Evolutionary conservation across 2,329 filamentous ascomycete genomes (phyloP), one percentile per base, ranked within the genome.

Genomic region (Cytospora chrysosperma): DNA sequence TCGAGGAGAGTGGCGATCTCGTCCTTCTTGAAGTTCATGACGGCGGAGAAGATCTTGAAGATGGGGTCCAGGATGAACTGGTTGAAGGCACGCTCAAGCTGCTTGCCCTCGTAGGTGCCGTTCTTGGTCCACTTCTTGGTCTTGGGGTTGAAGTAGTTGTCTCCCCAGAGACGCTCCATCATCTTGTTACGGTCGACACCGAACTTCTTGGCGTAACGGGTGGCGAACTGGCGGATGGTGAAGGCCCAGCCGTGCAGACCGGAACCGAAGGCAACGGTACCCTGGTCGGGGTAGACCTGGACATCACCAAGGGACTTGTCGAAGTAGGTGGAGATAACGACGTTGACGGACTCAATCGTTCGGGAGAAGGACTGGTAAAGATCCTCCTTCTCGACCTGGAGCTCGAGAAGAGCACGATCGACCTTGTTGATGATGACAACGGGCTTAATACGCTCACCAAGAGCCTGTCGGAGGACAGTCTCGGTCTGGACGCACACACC

Each of bases 381-480:
- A 78, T 99, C 95, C 85, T 99, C 95, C 89, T 98, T 97, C 82
- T 88, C 89, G 77, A 97, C 89, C 86, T 99, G 95, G 70, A 99
- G 89, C 85, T 99, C 95, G 79, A 99, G 93, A 77, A 99, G 92
- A 82, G 95, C 93, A 84, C 95, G 94, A 79, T 99, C 95, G 81
- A 99, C 95, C 91, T 99, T 99, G 93, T 99, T 99, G 88, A 99
- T 97, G 82, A 97, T 91, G 79, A 97, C 88, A 76, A 99, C 94
- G 76, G 95, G 95, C 91, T 98, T 98, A 83, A 99, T 99, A 85
- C 95, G 94, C 89, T 99, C 95, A 88, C 92, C 91, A 74, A 99
- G 92, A 81, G 95, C 94, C 86, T 99, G 95, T 79, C 95, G 93
- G 72, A 99, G 88, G 76, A 99, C 95, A 77, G 95, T 99, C 90